Evolutionary conservation across 257 asterid genomes (phyloP), one percentile per base, ranked within the genome.

Genomic region (Petunia axillaris): DNA sequence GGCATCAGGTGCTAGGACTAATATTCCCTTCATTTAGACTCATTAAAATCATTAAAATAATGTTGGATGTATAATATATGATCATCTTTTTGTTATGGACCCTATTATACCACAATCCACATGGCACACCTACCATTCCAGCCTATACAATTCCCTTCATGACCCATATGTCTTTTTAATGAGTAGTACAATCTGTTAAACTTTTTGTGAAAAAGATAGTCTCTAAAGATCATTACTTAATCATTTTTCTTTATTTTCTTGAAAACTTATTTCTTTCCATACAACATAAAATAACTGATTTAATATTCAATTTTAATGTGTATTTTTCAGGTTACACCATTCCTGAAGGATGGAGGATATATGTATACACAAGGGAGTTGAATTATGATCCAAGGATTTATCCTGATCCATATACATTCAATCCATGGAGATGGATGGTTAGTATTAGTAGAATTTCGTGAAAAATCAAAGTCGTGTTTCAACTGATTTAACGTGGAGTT

Each of bases 371-470:
- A 4, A 85, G 91, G 50, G 91, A 87, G 87, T 91, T 96, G 85
- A 96, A 94, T 82, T 96, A 96, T 76, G 99, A 96, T 58, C 92
- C 98, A 36, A 67, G 86, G 66, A 80, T 93, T 44, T 96, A 96
- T 85, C 97, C 98, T 8, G 97, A 94, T 79, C 99, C 99, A 4
- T 87, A 83, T 4, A 85, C 93, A 71, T 96, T 96, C 90, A 96
- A 94, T 80, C 99, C 99, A 5, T 90, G 95, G 96, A 89, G 99
- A 94, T 96, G 99, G 99, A 90, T 96, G 98, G 99, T 96, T 59
- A 59, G 97, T 90, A 76, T 41, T 25, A 8, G 25, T 77, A 25
- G 1, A 40, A 16, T 25, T 25, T 8, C 4, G 0, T 2, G 0
- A 37, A 40, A 5, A 9, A 39, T 5, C 5, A 43, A 13, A 8